Conservation (phyloP, 2,329 filamentous ascomycete species). For the Alternaria sp. region DNA sequence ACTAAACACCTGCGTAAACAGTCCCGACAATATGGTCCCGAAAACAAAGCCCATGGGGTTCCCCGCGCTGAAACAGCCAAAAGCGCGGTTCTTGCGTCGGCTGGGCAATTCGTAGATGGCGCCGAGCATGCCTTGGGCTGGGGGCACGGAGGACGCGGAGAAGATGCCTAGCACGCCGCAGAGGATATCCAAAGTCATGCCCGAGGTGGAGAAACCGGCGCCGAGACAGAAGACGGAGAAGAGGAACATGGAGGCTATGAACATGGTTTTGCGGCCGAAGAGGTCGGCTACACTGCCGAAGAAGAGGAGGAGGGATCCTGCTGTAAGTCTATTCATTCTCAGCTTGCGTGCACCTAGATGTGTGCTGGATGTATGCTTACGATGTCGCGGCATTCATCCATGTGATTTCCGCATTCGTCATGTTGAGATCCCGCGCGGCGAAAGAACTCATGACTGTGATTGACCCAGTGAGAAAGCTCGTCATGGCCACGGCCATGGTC, state of each 20-base stretch:
- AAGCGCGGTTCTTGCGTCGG: conserved; percentile 68
- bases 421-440: conserved; percentile 65
- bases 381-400: conserved; percentile 71
- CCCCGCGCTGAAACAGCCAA: conserved; percentile 67
- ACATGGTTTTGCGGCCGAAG: conserved; percentile 68
- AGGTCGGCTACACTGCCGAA: conserved; percentile 71
- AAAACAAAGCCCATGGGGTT: conserved; percentile 65
- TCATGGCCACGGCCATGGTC: conserved; percentile 71
- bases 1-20: conserved; percentile 65
- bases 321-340: conserved; percentile 58
- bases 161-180: conserved; percentile 70
- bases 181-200: conserved; percentile 67
- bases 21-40: conserved; percentile 66
- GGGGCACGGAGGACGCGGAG: conserved; percentile 68
- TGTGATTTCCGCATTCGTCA: conserved; percentile 70
- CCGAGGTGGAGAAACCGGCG: conserved; percentile 65
- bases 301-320: conserved; percentile 69
- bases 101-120: conserved; percentile 67
- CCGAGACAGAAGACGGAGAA: conserved; percentile 65
- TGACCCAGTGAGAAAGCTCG: conserved; percentile 64
- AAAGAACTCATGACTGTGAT: conserved; percentile 68
- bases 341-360: too few species aligned
- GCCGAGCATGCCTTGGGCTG: conserved; percentile 69
- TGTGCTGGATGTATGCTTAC: conserved; percentile 46
- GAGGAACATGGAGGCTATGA: conserved; percentile 65